Percentiles rank a stretch among this genome's conserved stretches.
Conservation (phyloP, 306 rosid genomes). For the Carpinus fangiana region DNA sequence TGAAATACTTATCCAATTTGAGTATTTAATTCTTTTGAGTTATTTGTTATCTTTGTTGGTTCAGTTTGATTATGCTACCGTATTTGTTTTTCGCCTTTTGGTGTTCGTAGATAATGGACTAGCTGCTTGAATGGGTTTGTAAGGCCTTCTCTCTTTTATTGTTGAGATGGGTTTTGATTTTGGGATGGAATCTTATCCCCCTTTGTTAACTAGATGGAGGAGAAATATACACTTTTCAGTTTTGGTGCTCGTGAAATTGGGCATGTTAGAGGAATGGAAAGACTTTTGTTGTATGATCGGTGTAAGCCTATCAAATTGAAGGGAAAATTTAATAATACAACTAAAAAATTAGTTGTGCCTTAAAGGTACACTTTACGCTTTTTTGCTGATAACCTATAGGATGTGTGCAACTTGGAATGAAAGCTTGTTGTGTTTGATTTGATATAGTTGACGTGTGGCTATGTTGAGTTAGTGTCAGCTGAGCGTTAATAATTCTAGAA, state of each 20-base stretch:
- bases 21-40: background rate
- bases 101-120: constrained; percentile 98
- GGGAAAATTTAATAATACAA: no score
- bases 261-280: no score
- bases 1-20: background rate
- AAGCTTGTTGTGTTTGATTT: constrained; percentile 19
- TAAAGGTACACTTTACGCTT: no score
- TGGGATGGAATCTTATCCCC: background rate
- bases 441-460: background rate
- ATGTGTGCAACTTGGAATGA: constrained; percentile 19
- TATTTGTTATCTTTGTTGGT: background rate
- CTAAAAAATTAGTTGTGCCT: no score
- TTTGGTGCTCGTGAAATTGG: background rate
- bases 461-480: background rate
- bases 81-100: constrained; percentile 87
- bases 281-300: background rate
- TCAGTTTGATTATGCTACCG: constrained; percentile 90
- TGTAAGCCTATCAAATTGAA: background rate
- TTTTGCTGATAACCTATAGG: background rate
- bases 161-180: constrained; percentile 16
- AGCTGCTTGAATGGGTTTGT: constrained; percentile 99
- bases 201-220: background rate
- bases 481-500: background rate
- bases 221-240: background rate
- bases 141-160: constrained; percentile 51